phyloP scores from a whole-genome alignment of 1,284 basidiomycete genomes.

The Apiotrichum sp. region DNA sequence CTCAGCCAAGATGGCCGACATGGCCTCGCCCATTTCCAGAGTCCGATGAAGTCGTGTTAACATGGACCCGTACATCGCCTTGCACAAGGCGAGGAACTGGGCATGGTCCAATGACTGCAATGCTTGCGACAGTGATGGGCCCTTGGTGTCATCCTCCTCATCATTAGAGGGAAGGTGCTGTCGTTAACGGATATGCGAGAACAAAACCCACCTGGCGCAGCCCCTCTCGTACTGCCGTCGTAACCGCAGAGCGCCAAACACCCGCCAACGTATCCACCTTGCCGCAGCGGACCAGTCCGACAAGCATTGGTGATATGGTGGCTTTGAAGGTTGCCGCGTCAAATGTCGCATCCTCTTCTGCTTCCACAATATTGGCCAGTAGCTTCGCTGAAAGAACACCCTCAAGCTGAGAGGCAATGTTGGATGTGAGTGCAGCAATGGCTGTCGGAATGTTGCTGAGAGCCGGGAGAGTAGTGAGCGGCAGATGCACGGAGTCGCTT shows the following conservation, averaged over 20 bases:
- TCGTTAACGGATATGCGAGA: not conserved
- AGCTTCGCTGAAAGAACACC: constrained; percentile 68
- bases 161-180: constrained; percentile 47
- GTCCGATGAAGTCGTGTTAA: constrained; percentile 66
- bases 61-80: constrained; percentile 60
- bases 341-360: constrained; percentile 33
- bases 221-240: constrained; percentile 60
- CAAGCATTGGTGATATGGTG: constrained; percentile 57
- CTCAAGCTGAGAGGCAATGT: constrained; percentile 71
- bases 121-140: constrained; percentile 53
- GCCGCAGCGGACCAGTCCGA: constrained; percentile 68
- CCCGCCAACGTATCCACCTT: constrained; percentile 63
- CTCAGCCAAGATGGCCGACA: constrained; percentile 57
- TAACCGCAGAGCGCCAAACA: constrained; percentile 71
- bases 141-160: constrained; percentile 49
- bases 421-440: constrained; percentile 58
- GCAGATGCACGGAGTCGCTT: constrained; percentile 13
- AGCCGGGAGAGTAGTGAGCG: constrained; percentile 56
- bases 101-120: constrained; percentile 63
- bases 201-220: constrained; percentile 31
- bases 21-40: constrained; percentile 59
- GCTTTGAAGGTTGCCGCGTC: constrained; percentile 32
- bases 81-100: constrained; percentile 62
- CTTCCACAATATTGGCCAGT: constrained; percentile 56
- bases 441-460: constrained; percentile 65